Percentiles rank a stretch among this genome's conserved stretches.
phyloP scores from a whole-genome alignment of 805 yeast species.

The Spathaspora hagerdaliae region DNA sequence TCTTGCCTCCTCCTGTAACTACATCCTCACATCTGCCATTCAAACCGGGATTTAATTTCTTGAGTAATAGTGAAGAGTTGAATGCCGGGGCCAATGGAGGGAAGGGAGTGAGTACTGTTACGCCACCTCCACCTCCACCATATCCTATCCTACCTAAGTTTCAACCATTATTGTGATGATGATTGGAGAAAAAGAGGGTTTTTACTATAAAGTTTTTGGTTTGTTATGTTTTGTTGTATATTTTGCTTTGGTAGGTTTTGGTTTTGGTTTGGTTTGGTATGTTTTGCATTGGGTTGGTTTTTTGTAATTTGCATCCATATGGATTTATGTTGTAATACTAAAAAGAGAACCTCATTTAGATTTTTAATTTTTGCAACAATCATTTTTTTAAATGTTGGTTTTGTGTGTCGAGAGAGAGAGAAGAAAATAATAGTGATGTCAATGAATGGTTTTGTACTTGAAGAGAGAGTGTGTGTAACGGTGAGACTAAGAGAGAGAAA shows the following conservation, averaged over 20 bases:
- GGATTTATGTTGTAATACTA: not conserved
- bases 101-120: not conserved
- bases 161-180: constrained; percentile 23
- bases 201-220: not conserved
- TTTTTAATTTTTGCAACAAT: too few species aligned
- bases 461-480: too few species aligned
- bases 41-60: constrained; percentile 3
- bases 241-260: not conserved
- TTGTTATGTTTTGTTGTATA: not conserved
- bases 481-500: too few species aligned
- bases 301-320: not conserved
- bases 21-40: not conserved
- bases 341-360: too few species aligned
- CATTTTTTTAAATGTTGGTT: too few species aligned
- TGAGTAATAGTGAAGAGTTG: constrained; percentile 12
- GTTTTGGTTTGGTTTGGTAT: not conserved
- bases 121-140: constrained; percentile 19
- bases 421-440: not conserved
- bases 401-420: not conserved
- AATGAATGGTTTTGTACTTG: too few species aligned
- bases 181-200: not conserved
- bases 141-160: constrained; percentile 26
- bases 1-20: constrained; percentile 7
- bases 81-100: constrained; percentile 8
- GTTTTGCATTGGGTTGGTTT: not conserved